Evolutionary conservation across 1,284 basidiomycete genomes (phyloP).

Genomic region (Tilletiaria anomala): DNA sequence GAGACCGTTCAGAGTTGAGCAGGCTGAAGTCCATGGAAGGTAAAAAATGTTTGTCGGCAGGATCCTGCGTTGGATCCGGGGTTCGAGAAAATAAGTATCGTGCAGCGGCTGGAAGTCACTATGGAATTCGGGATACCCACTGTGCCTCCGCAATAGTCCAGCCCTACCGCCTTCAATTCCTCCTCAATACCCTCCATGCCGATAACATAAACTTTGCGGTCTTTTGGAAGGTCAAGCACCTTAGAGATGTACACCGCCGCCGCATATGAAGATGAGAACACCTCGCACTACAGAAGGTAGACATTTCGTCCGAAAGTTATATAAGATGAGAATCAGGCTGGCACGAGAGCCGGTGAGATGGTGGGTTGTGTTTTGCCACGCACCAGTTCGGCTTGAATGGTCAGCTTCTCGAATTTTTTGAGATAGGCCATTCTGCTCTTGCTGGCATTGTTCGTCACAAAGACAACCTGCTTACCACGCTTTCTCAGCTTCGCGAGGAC

Average conservation of each 20-base stretch:
- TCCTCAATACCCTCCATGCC: conserved; percentile 86
- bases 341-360: neutral
- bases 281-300: conserved; percentile 62
- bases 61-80: conserved; percentile 49
- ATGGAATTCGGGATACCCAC: conserved; percentile 43
- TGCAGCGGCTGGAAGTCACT: neutral
- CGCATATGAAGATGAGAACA: conserved; percentile 88
- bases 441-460: conserved; percentile 96
- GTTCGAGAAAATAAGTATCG: neutral
- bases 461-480: conserved; percentile 71
- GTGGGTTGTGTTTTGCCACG: no score
- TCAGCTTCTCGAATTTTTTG: conserved; percentile 76
- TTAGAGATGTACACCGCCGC: conserved; percentile 82
- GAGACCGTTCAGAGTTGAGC: conserved; percentile 42
- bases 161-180: conserved; percentile 70
- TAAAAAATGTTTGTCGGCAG: conserved; percentile 61
- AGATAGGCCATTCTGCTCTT: conserved; percentile 78
- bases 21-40: conserved; percentile 58
- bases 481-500: conserved; percentile 30
- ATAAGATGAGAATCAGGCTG: neutral
- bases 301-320: no score
- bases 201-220: conserved; percentile 90
- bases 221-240: conserved; percentile 70
- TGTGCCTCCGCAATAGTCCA: conserved; percentile 68
- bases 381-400: conserved; percentile 69